phyloP scores from a whole-genome alignment of 305 asterid species.

The Rubia balearica region DNA sequence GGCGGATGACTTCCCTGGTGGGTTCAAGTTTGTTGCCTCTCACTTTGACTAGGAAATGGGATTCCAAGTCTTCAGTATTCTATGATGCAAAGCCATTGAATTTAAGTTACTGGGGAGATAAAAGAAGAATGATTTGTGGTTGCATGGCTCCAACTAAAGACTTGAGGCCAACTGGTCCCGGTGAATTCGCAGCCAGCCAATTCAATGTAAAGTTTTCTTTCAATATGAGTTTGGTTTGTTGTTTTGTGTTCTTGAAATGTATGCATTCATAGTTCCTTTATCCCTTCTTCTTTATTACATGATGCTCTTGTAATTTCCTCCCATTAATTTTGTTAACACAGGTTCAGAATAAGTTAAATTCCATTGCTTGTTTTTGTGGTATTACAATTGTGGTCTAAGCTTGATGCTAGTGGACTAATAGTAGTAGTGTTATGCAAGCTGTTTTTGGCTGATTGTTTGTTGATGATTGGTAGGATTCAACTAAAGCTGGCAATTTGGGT shows the following conservation, averaged over 20 bases:
- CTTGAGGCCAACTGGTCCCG: conserved; percentile 26
- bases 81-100: conserved; percentile 14
- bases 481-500: conserved; percentile 33
- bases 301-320: neutral
- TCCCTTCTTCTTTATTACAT: neutral
- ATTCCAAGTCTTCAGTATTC: conserved; percentile 9
- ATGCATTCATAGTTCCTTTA: neutral
- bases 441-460: neutral
- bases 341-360: neutral
- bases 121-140: conserved; percentile 24
- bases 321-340: neutral
- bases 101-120: conserved; percentile 8
- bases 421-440: neutral
- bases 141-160: conserved; percentile 26
- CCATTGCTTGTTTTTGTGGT: neutral
- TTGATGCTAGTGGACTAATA: neutral
- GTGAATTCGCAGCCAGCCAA: conserved; percentile 24
- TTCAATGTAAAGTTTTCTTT: conserved; percentile 18
- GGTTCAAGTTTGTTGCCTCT: conserved; percentile 22
- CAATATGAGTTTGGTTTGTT: neutral
- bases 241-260: neutral
- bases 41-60: conserved; percentile 6
- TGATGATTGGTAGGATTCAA: conserved; percentile 39
- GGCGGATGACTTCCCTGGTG: conserved; percentile 20
- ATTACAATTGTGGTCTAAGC: neutral